Evolutionary conservation across 164 flowering plant species (phyloP), one percentile per base, ranked within the genome.

Genomic region (Nelumbo lutea): DNA sequence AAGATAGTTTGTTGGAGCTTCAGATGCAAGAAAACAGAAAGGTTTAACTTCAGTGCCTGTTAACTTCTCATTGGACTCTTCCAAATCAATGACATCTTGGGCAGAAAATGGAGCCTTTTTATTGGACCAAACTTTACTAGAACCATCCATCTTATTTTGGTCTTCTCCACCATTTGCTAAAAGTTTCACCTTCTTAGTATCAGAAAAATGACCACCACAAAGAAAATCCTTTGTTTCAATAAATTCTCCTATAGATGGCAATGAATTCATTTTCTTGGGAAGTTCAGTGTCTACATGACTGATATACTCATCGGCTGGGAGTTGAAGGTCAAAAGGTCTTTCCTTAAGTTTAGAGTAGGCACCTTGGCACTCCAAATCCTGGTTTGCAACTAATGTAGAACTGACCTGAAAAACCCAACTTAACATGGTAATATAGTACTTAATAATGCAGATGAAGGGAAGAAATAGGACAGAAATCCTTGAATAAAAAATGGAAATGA

Each of bases 231-330:
- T 61, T 10, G 40, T 9, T 40, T 65, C 72, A 4, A 45, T 6
- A 6, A 63, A 66, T 0, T 48, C 69, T 56, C 65, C 58, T 13
- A 59, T 5, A 45, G 66, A 59, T 53, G 65, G 42, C 15, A 2
- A 42, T 2, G 11, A 10, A 52, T 61, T 41, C 66, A 66, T 59
- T 41, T 62, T 63, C 15, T 43, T 51, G 61, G 9, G 62, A 59
- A 52, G 56, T 59, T 68, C 72, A 8, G 63, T 42, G 41, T 41
- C 76, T 50, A 27, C 63, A 59, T 61, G 45, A 27, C 70, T 58
- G 15, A 70, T 60, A 64, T 66, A 82, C 50, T 76, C 78, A 78
- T 74, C 79, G 5, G 83, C 71, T 15, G 84, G 75, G 73, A 83
- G 75, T 63, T 79, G 72, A 68, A 76, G 81, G 76, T 82, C 76